phyloP scores from a whole-genome alignment of 352 stramenopile species.

The Pythium insidiosum region DNA sequence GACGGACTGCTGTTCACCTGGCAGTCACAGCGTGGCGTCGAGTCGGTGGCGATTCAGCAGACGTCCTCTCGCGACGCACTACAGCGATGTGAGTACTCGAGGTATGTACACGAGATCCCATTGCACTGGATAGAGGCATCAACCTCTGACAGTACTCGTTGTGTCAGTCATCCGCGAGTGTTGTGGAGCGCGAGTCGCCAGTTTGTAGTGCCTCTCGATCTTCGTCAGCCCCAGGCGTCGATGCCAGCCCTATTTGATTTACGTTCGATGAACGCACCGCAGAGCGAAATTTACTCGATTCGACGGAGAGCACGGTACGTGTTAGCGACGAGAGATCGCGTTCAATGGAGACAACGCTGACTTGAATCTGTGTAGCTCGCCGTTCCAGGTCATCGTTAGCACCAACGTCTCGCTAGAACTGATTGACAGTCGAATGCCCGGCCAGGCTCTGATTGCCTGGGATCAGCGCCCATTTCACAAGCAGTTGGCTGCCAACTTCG shows the following conservation, averaged over 20 bases:
- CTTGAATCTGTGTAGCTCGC: slow-evolving; percentile 21
- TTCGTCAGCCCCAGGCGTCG: slow-evolving; percentile 25
- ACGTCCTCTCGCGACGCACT: slow-evolving; percentile 23
- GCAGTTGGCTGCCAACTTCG: slow-evolving; percentile 8
- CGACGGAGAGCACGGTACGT: slow-evolving; percentile 47
- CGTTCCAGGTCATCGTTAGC: slow-evolving; percentile 66
- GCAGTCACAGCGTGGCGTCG: slow-evolving; percentile 33
- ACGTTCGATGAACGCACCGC: too few relatives aligned
- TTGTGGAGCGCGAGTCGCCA: slow-evolving; percentile 48
- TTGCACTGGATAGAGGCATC: too few relatives aligned
- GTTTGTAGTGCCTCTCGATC: slow-evolving; percentile 34
- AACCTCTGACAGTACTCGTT: too few relatives aligned
- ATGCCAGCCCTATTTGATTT: too few relatives aligned
- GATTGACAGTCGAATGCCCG: slow-evolving; percentile 57
- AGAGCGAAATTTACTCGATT: slow-evolving; percentile 50
- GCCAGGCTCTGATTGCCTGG: slow-evolving; percentile 56
- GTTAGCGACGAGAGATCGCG: background rate
- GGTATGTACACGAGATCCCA: slow-evolving; percentile 18
- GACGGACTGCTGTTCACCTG: slow-evolving; percentile 44
- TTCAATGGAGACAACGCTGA: background rate
- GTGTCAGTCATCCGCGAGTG: slow-evolving; percentile 54
- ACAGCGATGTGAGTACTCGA: slow-evolving; percentile 65
- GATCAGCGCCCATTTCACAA: slow-evolving; percentile 15
- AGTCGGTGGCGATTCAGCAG: slow-evolving; percentile 18
- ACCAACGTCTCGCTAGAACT: slow-evolving; percentile 60